These are phyloP conservation scores for Talaromyces piceae DNA, from an alignment of 2,329 filamentous ascomycete species.

Conservation along the genomic window DNA sequence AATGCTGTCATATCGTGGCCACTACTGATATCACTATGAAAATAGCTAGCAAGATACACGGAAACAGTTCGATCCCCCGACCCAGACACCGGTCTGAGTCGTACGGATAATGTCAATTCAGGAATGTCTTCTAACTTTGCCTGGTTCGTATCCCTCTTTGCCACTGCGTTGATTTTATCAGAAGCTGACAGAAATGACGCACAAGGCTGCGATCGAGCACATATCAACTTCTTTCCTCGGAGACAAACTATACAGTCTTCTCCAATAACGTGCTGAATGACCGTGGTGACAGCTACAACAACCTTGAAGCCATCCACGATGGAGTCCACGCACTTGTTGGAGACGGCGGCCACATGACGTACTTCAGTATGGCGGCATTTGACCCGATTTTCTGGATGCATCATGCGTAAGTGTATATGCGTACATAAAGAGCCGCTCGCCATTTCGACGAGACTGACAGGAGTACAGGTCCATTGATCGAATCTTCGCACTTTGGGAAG, in stretches of 20 bases:
- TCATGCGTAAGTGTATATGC: constrained; percentile 41
- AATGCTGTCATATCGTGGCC: not conserved
- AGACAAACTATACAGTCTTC: constrained; percentile 21
- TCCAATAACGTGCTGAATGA: constrained; percentile 16
- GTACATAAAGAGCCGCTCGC: not conserved
- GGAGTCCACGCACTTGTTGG: constrained; percentile 48
- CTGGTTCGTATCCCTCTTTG: constrained; percentile 12
- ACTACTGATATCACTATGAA: not conserved
- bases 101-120: constrained; percentile 13
- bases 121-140: constrained; percentile 16
- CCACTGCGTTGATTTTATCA: not conserved
- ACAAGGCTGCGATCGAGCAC: constrained; percentile 16
- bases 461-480: constrained; percentile 62
- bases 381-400: constrained; percentile 76
- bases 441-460: not conserved
- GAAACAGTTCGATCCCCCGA: constrained; percentile 16
- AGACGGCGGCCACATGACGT: constrained; percentile 60
- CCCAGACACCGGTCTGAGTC: constrained; percentile 10
- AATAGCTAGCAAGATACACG: constrained; percentile 13
- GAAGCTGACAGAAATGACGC: not conserved
- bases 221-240: constrained; percentile 22
- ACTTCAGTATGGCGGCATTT: constrained; percentile 65
- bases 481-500: constrained; percentile 69
- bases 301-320: constrained; percentile 42
- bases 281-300: constrained; percentile 15